These are phyloP conservation scores for Vachellia pachyceras DNA, from an alignment of 306 rosid species.

Conservation along the genomic window DNA sequence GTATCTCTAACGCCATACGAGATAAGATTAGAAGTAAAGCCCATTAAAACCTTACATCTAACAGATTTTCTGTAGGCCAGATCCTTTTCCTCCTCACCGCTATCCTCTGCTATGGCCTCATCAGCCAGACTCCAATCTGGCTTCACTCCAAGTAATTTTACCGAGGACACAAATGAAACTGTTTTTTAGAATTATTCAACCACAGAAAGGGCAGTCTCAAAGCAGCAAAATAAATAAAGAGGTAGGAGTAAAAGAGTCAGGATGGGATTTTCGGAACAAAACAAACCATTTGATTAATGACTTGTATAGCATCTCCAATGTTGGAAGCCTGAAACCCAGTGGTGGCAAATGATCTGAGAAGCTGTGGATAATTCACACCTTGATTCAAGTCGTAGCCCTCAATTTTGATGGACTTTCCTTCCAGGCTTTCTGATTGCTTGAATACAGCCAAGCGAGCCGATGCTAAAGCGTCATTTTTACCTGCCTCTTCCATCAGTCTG, in stretches of 20 bases:
- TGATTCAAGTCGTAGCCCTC: slow-evolving; percentile 87
- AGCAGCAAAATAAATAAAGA: background rate
- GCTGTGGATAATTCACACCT: slow-evolving; percentile 67
- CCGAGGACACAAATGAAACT: too few species aligned
- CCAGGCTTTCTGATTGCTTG: slow-evolving; percentile 68
- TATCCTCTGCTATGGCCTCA: too few species aligned
- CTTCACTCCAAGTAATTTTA: too few species aligned
- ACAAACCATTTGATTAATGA: slow-evolving; percentile 80
- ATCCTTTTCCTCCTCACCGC: too few species aligned
- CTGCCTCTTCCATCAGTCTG: slow-evolving; percentile 44
- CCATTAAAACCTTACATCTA: too few species aligned
- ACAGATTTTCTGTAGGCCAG: too few species aligned
- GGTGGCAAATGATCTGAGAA: slow-evolving; percentile 62
- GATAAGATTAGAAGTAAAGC: too few species aligned
- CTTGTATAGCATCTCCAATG: slow-evolving; percentile 76
- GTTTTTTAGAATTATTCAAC: too few species aligned
- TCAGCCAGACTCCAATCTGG: too few species aligned
- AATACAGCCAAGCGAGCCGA: slow-evolving; percentile 65
- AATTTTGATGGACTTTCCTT: slow-evolving; percentile 60
- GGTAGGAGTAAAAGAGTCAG: background rate
- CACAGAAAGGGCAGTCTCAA: too few species aligned
- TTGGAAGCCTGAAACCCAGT: slow-evolving; percentile 95
- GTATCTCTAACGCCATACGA: too few species aligned
- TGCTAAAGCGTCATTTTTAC: slow-evolving; percentile 41
- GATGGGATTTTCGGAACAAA: slow-evolving; percentile 7